These are phyloP conservation scores for Reticulascus tulasneorum DNA, from an alignment of 2,329 filamentous ascomycete species.

Conservation along the genomic window DNA sequence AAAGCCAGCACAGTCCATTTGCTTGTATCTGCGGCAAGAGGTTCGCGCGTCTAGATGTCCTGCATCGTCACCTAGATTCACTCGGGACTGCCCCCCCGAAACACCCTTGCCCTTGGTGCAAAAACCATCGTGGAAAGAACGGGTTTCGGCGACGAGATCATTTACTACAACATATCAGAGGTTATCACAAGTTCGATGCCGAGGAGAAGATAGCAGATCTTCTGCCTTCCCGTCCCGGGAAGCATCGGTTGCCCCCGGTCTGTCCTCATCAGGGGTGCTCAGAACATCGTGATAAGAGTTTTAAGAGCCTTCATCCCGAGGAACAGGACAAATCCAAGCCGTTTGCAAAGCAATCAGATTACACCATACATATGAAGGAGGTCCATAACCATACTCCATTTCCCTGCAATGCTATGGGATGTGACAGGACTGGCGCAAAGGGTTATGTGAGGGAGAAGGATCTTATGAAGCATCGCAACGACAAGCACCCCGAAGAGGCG, in stretches of 20 bases:
- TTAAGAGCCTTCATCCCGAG: constrained; percentile 3
- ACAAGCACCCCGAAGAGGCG: constrained; percentile 14
- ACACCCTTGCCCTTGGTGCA: constrained; percentile 28
- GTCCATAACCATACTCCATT: constrained; percentile 28
- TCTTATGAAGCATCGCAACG: constrained; percentile 19
- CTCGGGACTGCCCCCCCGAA: constrained; percentile 11
- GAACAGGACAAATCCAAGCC: constrained; percentile 6
- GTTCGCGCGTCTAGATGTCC: constrained; percentile 23
- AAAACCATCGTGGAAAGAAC: constrained; percentile 22
- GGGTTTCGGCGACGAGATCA: constrained; percentile 34
- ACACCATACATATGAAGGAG: constrained; percentile 30
- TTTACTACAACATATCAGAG: constrained; percentile 29
- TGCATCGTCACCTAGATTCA: constrained; percentile 20
- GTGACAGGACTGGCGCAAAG: constrained; percentile 18
- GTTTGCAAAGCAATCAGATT: constrained; percentile 21
- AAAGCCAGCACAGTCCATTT: constrained; percentile 13
- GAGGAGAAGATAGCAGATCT: constrained; percentile 6
- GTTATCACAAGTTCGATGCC: constrained; percentile 29
- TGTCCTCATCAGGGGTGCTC: constrained; percentile 21
- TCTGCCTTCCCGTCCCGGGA: not conserved
- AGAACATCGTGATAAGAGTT: constrained; percentile 13
- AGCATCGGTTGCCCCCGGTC: not conserved
- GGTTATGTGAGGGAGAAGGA: constrained; percentile 20
- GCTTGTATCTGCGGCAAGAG: constrained; percentile 18
- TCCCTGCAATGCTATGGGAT: constrained; percentile 25